Evolutionary conservation across 2,329 filamentous ascomycete genomes (phyloP).

Genomic region (Xylariaceae sp.): DNA sequence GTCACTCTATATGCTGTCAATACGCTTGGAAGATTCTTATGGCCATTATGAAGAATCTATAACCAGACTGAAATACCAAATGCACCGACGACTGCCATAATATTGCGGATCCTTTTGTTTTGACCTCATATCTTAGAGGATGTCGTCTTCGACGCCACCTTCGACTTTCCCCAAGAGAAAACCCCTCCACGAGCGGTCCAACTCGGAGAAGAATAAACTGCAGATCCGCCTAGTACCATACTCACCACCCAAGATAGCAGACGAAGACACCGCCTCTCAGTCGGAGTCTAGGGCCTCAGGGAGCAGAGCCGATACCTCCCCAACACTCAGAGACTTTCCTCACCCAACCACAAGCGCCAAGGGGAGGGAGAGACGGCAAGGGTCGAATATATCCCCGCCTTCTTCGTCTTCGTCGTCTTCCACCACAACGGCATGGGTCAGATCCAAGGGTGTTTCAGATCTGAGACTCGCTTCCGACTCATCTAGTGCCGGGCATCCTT

Average conservation of each 20-base stretch:
- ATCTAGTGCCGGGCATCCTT: constrained; percentile 28
- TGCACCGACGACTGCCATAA: constrained; percentile 10
- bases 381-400: constrained; percentile 33
- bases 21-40: too few species aligned
- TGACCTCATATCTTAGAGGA: constrained; percentile 21
- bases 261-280: constrained; percentile 21
- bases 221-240: constrained; percentile 46
- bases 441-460: constrained; percentile 41
- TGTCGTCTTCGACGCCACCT: constrained; percentile 30
- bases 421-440: constrained; percentile 34
- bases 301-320: constrained; percentile 16
- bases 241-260: constrained; percentile 38
- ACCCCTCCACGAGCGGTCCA: constrained; percentile 37
- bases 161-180: constrained; percentile 23
- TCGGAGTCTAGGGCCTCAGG: constrained; percentile 15
- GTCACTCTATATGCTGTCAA: too few species aligned
- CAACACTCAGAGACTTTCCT: constrained; percentile 15
- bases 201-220: constrained; percentile 37
- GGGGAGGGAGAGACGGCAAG: constrained; percentile 26
- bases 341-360: constrained; percentile 20
- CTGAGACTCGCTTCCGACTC: constrained; percentile 36
- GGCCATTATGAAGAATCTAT: constrained; percentile 18
- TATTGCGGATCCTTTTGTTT: too few species aligned
- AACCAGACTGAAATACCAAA: constrained; percentile 12
- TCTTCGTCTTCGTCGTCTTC: constrained; percentile 28